Conservation (phyloP, 768 basidiomycete genomes). For the Rubroboletus satanas region DNA sequence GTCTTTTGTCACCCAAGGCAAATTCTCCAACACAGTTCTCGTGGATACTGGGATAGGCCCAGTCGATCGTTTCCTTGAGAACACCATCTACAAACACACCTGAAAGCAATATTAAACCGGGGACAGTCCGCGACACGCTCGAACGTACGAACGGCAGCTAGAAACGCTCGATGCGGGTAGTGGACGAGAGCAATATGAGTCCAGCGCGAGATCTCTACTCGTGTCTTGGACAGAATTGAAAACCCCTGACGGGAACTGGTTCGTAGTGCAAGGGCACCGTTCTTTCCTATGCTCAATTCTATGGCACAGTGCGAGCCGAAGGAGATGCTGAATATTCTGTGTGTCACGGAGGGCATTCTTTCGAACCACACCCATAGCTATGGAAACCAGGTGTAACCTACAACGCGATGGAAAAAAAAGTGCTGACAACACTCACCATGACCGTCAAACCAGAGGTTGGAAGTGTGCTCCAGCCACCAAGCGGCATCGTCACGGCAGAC, state of each 20-base stretch:
- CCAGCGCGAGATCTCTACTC: slow-evolving; percentile 59
- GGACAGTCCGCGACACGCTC: neutral
- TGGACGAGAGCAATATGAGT: slow-evolving; percentile 68
- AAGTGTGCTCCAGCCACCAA: slow-evolving; percentile 49
- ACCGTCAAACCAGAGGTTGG: slow-evolving; percentile 67
- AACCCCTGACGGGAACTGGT: slow-evolving; percentile 39
- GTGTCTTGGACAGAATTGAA: slow-evolving; percentile 42
- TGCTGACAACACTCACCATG: slow-evolving; percentile 44
- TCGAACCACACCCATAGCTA: slow-evolving; percentile 52
- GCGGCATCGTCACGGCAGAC: slow-evolving; percentile 47
- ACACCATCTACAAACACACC: slow-evolving; percentile 75
- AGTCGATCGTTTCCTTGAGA: slow-evolving; percentile 58
- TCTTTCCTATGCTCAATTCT: slow-evolving; percentile 45
- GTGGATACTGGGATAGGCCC: slow-evolving; percentile 54
- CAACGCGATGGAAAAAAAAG: neutral
- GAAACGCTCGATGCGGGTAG: slow-evolving; percentile 51
- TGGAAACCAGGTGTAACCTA: neutral
- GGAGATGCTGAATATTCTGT: slow-evolving; percentile 37
- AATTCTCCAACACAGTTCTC: slow-evolving; percentile 42
- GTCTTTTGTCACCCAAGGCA: slow-evolving; percentile 51
- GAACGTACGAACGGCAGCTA: slow-evolving; percentile 58
- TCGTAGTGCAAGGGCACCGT: slow-evolving; percentile 54
- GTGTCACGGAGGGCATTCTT: slow-evolving; percentile 34
- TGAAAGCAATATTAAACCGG: slow-evolving; percentile 25
- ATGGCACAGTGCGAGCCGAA: slow-evolving; percentile 34